These are phyloP conservation scores for Fusarium sp. DNA, from an alignment of 2,329 filamentous ascomycete species.

Conservation along the genomic window DNA sequence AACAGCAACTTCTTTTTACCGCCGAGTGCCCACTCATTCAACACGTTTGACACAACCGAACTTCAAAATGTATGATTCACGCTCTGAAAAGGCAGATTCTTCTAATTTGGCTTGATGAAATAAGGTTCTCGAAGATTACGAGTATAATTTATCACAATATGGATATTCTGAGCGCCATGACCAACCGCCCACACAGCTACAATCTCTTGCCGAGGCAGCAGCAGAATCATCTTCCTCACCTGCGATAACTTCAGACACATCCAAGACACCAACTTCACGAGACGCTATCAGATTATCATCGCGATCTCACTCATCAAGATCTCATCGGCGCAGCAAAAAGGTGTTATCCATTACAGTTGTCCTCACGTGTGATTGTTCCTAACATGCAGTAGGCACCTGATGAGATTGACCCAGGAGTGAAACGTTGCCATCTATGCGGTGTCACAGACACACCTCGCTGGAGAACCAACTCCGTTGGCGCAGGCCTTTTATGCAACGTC, in stretches of 20 bases:
- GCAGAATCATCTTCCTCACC: neutral
- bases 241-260: neutral
- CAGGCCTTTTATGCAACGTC: neutral
- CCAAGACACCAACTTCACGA: neutral
- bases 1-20: neutral
- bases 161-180: neutral
- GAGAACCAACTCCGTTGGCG: neutral
- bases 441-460: conserved; percentile 2
- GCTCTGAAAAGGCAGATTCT: neutral
- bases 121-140: neutral
- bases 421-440: neutral
- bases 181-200: neutral
- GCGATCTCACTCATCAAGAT: neutral
- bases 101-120: neutral
- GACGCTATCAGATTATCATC: neutral
- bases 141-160: neutral
- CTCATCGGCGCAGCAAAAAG: neutral
- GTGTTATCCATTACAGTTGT: too few species aligned
- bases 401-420: neutral
- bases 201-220: neutral
- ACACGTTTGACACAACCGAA: neutral
- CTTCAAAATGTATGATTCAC: neutral
- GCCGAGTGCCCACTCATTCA: neutral
- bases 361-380: too few species aligned
- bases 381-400: neutral